Conservation (phyloP, 2,329 filamentous ascomycete species). For the Cladosporium sphaerospermum region DNA sequence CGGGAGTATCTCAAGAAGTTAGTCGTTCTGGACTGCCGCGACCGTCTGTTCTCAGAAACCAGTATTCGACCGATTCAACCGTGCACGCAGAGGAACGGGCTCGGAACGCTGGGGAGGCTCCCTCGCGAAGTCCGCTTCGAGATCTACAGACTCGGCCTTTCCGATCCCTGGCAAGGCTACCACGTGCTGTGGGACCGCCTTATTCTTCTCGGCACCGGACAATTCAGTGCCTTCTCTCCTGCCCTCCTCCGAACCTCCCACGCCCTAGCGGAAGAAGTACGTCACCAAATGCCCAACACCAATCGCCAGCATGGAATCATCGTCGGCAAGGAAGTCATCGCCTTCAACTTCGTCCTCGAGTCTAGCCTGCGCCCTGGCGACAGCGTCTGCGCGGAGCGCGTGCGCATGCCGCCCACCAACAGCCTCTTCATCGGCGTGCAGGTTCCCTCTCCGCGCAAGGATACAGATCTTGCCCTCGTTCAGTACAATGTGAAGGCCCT, state of each 20-base stretch:
- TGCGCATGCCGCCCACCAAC: neutral
- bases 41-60: too few species aligned
- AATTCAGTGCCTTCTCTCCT: neutral
- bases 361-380: neutral
- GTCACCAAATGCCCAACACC: neutral
- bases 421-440: neutral
- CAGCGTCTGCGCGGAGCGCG: neutral
- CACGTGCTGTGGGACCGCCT: neutral
- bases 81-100: neutral
- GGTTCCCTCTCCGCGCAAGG: neutral
- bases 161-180: neutral
- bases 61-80: too few species aligned
- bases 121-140: neutral
- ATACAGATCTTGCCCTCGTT: neutral
- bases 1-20: too few species aligned
- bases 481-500: neutral
- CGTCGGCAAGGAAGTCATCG: neutral
- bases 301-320: neutral
- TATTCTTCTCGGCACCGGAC: neutral
- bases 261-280: neutral
- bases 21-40: too few species aligned
- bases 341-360: neutral
- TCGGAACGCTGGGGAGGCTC: neutral
- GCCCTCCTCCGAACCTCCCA: neutral
- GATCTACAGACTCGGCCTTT: neutral